Base-by-base conservation (phyloP, 768 basidiomycete species). In the Naganishia antarctica region DNA sequence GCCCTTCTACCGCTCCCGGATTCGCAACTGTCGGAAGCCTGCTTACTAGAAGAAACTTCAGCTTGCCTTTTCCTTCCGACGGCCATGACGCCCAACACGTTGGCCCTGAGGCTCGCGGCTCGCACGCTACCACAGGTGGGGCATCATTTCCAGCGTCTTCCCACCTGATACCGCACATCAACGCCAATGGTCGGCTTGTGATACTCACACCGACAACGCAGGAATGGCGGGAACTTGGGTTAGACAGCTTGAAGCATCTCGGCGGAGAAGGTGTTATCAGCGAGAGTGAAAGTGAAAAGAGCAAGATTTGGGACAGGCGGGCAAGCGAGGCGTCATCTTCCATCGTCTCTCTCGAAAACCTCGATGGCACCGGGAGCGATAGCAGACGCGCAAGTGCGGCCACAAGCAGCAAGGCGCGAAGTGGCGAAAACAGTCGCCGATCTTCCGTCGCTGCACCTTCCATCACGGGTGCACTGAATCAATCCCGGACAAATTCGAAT, bases 201-300 rank as follows among this genome's bases (percentile, higher is more conserved):
- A 73, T 77, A 18, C 67, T 77, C 18, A 77, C 76, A 6, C 76
- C 76, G 8, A 77, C 76, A 5, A 77, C 76, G 3, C 72, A 75
- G 53, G 76, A 77, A 59, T 77, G 76, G 76, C 69, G 69, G 28
- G 76, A 74, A 43, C 45, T 77, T 31, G 64, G 60, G 21, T 66
- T 61, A 21, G 68, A 49, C 37, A 57, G 53, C 26, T 53, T 60
- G 21, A 44, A 53, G 47, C 41, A 49, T 43, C 64, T 71, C 21
- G 69, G 64, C 23, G 73, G 66, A 4, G 68, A 65, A 65, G 47
- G 59, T 0, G 32, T 48, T 26, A 21, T 40, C 23, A 48, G 65
- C 11, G 64, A 62, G 45, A 50, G 43, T 34, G 66, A 63, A 29
- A 65, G 63, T 37, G 68, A 50, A 40, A 60, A 43, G 66, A 68